Conservation (phyloP, 257 asterid species). For the Jacaranda copaia region DNA sequence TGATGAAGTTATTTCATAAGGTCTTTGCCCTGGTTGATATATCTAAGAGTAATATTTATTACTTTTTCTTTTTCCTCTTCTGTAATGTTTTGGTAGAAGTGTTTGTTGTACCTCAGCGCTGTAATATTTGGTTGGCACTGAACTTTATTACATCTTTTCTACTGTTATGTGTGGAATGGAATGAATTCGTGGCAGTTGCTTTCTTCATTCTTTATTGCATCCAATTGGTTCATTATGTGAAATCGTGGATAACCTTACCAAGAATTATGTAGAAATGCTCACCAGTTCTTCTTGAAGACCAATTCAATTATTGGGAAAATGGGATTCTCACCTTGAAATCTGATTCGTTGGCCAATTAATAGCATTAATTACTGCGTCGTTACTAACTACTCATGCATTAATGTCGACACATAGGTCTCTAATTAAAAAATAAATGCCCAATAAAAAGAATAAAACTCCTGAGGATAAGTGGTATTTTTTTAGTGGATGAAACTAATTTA, state of each 20-base stretch:
- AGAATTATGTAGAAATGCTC: background rate
- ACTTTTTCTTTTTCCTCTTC: background rate
- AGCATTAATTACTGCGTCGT: background rate
- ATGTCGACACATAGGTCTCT: too few species aligned
- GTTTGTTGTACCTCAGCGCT: slow-evolving; percentile 17
- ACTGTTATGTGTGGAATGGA: slow-evolving; percentile 28
- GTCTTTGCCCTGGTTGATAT: slow-evolving; percentile 5
- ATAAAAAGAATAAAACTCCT: too few species aligned
- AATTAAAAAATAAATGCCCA: too few species aligned
- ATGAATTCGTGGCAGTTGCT: slow-evolving; percentile 4
- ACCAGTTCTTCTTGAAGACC: background rate
- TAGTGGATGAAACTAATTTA: too few species aligned
- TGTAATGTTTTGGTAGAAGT: slow-evolving; percentile 15
- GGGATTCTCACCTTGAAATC: background rate
- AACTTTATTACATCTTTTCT: background rate
- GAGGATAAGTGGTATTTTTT: too few species aligned
- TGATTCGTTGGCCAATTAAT: background rate
- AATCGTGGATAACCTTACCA: background rate
- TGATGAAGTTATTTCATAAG: slow-evolving; percentile 32
- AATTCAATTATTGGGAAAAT: background rate
- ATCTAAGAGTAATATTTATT: slow-evolving; percentile 12
- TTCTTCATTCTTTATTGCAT: background rate
- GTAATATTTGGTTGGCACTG: slow-evolving; percentile 32
- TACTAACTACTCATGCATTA: background rate
- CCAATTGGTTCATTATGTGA: background rate